Percentiles rank a stretch among this genome's conserved stretches.
Evolutionary conservation across 805 yeast genomes (phyloP).

Genomic region (Pichia rugopelliculosa): DNA sequence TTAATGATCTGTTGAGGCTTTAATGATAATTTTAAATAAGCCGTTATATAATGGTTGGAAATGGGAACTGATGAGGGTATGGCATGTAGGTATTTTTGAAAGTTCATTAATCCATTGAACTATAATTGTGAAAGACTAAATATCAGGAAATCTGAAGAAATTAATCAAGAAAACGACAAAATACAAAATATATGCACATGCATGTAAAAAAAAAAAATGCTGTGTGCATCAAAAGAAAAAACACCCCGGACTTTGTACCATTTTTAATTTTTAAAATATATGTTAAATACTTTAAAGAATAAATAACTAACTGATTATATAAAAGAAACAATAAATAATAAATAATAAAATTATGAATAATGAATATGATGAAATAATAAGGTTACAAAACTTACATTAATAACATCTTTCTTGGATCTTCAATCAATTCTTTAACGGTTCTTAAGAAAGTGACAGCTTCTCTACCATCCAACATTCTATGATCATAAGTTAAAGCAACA

Average conservation of each 20-base stretch:
- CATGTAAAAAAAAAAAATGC: too few species aligned
- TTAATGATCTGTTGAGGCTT: not conserved
- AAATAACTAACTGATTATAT: too few species aligned
- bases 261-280: too few species aligned
- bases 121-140: too few species aligned
- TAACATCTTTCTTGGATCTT: slow-evolving; percentile 98
- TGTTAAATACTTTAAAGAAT: too few species aligned
- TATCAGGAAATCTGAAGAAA: too few species aligned
- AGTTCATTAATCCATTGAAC: not conserved
- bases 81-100: not conserved
- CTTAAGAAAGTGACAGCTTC: slow-evolving; percentile 96
- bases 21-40: not conserved
- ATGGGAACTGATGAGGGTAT: not conserved
- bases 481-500: slow-evolving; percentile 96
- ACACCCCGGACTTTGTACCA: too few species aligned
- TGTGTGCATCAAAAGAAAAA: too few species aligned
- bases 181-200: too few species aligned
- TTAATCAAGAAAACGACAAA: too few species aligned
- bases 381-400: slow-evolving; percentile 36
- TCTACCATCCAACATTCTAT: slow-evolving; percentile 96
- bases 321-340: not conserved
- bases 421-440: slow-evolving; percentile 93
- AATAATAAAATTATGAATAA: not conserved
- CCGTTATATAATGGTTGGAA: not conserved
- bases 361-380: not conserved